These are phyloP conservation scores for Rhodomyrtus tomentosa DNA, from an alignment of 345 rosid genomes.

Conservation along the genomic window DNA sequence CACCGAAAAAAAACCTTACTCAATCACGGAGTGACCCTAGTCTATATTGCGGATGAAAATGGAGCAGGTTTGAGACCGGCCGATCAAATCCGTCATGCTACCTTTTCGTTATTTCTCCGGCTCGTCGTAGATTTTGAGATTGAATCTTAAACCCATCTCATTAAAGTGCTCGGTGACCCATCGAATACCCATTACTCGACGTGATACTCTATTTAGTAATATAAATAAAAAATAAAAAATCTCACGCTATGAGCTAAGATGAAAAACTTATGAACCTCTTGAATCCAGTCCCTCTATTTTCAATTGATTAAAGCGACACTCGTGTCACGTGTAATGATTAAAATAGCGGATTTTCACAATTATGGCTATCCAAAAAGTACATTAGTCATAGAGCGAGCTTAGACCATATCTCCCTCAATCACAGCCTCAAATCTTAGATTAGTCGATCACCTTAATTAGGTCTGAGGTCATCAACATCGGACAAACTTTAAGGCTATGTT, in stretches of 20 bases:
- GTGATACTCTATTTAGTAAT: not conserved
- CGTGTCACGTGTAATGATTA: not conserved
- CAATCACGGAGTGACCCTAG: not conserved
- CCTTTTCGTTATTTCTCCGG: not conserved
- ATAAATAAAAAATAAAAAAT: too few species aligned
- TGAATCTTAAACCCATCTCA: not conserved
- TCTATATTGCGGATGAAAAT: not conserved
- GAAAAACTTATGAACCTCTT: not conserved
- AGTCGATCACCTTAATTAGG: not conserved
- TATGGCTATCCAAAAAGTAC: not conserved
- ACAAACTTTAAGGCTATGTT: too few species aligned
- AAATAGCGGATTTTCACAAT: not conserved
- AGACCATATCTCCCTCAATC: not conserved
- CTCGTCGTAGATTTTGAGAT: not conserved
- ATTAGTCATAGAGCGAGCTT: not conserved
- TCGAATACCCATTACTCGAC: not conserved
- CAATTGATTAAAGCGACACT: not conserved
- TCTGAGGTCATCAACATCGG: too few species aligned
- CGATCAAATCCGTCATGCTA: fast-evolving
- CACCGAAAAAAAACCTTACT: not conserved
- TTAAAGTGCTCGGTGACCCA: not conserved
- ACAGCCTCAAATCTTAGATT: not conserved
- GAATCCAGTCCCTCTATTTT: not conserved
- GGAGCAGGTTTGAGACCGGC: not conserved
- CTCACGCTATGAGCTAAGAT: not conserved